phyloP scores from a whole-genome alignment of 371 early-diverging fungal species.

The Nematocida parisii region DNA sequence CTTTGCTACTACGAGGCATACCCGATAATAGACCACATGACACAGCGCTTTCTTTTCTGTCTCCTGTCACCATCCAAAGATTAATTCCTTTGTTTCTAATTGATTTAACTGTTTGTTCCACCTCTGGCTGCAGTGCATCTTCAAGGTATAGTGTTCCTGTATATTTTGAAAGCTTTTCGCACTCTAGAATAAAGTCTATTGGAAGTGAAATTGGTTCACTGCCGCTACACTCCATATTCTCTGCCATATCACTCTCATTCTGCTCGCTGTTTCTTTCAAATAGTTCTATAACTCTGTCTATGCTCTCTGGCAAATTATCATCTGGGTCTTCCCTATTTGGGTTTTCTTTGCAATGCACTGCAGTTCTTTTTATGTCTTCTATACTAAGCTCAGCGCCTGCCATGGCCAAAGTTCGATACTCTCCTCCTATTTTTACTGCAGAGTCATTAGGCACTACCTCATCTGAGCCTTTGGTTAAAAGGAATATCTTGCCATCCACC shows the following conservation, averaged over 20 bases:
- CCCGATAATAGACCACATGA: constrained; percentile 70
- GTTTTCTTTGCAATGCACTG: constrained; percentile 42
- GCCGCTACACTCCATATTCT: background rate
- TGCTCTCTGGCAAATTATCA: background rate
- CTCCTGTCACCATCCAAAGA: constrained; percentile 98
- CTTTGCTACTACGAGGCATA: constrained; percentile 22
- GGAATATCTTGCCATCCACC: constrained; percentile 51
- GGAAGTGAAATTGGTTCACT: background rate
- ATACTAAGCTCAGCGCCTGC: constrained; percentile 75
- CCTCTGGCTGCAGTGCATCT: constrained; percentile 90
- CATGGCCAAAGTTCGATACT: constrained; percentile 81
- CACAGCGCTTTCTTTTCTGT: constrained; percentile 97
- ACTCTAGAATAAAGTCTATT: background rate
- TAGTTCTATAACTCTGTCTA: background rate
- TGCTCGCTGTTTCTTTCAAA: background rate
- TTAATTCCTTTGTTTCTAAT: constrained; percentile 84
- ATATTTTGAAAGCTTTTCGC: constrained; percentile 6
- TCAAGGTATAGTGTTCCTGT: constrained; percentile 90
- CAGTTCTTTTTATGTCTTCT: constrained; percentile 73
- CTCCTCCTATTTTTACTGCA: constrained; percentile 76
- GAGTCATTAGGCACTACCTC: constrained; percentile 60
- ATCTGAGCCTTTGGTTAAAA: constrained; percentile 87
- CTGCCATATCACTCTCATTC: background rate
- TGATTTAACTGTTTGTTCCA: constrained; percentile 80
- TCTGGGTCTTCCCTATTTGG: background rate